Conservation (phyloP, 2,329 filamentous ascomycete species). For the Orbilia quercus region DNA sequence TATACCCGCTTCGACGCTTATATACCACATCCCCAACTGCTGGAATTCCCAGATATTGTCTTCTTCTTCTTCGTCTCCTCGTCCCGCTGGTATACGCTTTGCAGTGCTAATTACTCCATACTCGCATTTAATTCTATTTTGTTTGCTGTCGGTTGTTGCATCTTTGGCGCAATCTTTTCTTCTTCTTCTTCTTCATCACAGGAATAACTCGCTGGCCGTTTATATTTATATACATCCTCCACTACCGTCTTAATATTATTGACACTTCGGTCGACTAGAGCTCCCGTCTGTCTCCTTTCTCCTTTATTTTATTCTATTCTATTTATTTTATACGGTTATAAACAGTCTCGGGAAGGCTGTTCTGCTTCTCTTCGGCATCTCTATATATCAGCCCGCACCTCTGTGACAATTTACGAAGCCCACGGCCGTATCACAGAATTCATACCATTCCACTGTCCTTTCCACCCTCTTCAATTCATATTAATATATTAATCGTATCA, state of each 20-base stretch:
- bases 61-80: slow-evolving; percentile 31
- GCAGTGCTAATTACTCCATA: slow-evolving; percentile 14
- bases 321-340: no score
- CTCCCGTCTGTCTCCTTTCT: slow-evolving; percentile 23
- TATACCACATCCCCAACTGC: slow-evolving; percentile 44
- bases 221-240: not conserved
- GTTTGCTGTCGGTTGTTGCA: slow-evolving; percentile 41
- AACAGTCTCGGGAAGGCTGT: slow-evolving; percentile 49
- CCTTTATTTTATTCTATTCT: not conserved
- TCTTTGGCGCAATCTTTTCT: slow-evolving; percentile 31
- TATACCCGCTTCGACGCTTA: slow-evolving; percentile 33
- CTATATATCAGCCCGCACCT: slow-evolving; percentile 15
- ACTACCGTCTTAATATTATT: slow-evolving; percentile 13
- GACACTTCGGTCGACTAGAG: slow-evolving; percentile 24
- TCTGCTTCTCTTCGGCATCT: not conserved
- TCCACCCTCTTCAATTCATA: not conserved
- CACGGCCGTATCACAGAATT: slow-evolving; percentile 31
- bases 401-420: slow-evolving; percentile 30
- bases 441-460: not conserved
- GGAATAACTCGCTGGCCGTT: slow-evolving; percentile 18
- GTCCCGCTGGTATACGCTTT: slow-evolving; percentile 33
- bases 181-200: slow-evolving; percentile 4
- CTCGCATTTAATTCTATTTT: slow-evolving; percentile 23
- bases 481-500: not conserved
- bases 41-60: slow-evolving; percentile 30